Conservation (phyloP, 345 rosid genomes). For the Mercurialis annua region DNA sequence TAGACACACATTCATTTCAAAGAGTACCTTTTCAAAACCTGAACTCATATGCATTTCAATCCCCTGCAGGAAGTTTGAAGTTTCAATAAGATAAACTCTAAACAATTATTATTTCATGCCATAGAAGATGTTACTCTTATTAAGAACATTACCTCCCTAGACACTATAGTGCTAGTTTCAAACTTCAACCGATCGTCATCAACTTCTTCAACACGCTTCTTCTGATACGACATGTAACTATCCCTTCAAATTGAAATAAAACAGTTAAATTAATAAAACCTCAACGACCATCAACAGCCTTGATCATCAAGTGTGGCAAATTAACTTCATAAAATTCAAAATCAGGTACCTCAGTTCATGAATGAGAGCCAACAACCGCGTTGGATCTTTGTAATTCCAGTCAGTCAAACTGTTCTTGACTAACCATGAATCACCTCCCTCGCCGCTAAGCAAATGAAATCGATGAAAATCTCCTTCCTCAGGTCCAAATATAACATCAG, state of each 20-base stretch:
- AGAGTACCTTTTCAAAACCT: slow-evolving; percentile 79
- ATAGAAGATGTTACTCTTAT: background rate
- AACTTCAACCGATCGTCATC: slow-evolving; percentile 84
- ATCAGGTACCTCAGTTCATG: slow-evolving; percentile 63
- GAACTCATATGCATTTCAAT: slow-evolving; percentile 85
- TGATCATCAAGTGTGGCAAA: slow-evolving; percentile 10
- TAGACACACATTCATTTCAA: slow-evolving; percentile 11
- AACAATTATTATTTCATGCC: background rate
- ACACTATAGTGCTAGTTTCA: slow-evolving; percentile 79
- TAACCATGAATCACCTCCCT: slow-evolving; percentile 32
- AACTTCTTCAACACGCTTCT: slow-evolving; percentile 61
- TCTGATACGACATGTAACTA: slow-evolving; percentile 59
- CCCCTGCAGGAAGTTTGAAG: slow-evolving; percentile 49
- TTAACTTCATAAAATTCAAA: slow-evolving; percentile 7
- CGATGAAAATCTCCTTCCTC: slow-evolving; percentile 82
- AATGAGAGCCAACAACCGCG: slow-evolving; percentile 53
- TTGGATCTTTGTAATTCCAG: slow-evolving; percentile 73
- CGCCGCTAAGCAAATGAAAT: slow-evolving; percentile 24
- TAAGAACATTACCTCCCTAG: slow-evolving; percentile 64
- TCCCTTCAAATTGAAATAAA: slow-evolving; percentile 41
- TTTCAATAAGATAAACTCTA: background rate
- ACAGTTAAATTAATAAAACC: background rate
- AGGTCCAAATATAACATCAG: slow-evolving; percentile 77
- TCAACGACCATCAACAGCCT: background rate
- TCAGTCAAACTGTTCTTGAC: slow-evolving; percentile 42